Percentiles rank a stretch among this genome's conserved stretches.
Evolutionary conservation across 2,329 filamentous ascomycete species (phyloP).

Genomic region (Pseudocercospora crystallina): DNA sequence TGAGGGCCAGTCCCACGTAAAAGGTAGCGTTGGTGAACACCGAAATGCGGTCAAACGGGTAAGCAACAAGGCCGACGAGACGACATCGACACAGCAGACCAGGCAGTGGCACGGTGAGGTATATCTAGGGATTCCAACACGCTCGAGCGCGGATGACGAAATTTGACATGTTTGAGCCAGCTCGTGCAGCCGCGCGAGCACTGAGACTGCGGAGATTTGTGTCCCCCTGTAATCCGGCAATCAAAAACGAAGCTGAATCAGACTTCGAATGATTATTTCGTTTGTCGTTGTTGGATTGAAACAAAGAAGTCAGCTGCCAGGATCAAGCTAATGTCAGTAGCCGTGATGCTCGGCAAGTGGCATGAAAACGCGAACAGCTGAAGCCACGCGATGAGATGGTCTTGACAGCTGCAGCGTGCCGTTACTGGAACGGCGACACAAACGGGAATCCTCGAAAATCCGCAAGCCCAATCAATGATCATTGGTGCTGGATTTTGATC

Average conservation of each 20-base stretch:
- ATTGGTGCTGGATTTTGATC: no score
- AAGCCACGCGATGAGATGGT: no score
- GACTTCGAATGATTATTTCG: no score
- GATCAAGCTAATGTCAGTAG: no score
- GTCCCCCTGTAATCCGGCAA: neutral
- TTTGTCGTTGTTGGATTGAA: neutral
- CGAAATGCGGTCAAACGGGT: constrained; percentile 4
- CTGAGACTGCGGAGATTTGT: neutral
- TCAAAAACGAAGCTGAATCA: no score
- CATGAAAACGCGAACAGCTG: no score
- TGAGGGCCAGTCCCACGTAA: constrained; percentile 3
- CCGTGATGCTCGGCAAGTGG: no score
- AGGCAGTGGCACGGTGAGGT: constrained; percentile 9
- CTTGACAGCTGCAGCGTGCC: no score
- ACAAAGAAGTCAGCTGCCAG: neutral
- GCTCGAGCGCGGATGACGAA: constrained; percentile 15
- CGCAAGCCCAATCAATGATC: no score
- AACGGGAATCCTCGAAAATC: no score
- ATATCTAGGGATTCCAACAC: constrained; percentile 7
- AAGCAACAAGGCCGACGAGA: constrained; percentile 12
- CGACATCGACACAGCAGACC: constrained; percentile 10
- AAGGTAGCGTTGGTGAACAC: constrained; percentile 1
- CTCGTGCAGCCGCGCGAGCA: constrained; percentile 10
- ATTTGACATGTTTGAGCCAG: constrained; percentile 8
- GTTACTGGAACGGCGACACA: no score